Percentiles rank a stretch among this genome's conserved stretches.
Evolutionary conservation across 441 rosid genomes (phyloP).

Genomic region (Erysimum cheiri): DNA sequence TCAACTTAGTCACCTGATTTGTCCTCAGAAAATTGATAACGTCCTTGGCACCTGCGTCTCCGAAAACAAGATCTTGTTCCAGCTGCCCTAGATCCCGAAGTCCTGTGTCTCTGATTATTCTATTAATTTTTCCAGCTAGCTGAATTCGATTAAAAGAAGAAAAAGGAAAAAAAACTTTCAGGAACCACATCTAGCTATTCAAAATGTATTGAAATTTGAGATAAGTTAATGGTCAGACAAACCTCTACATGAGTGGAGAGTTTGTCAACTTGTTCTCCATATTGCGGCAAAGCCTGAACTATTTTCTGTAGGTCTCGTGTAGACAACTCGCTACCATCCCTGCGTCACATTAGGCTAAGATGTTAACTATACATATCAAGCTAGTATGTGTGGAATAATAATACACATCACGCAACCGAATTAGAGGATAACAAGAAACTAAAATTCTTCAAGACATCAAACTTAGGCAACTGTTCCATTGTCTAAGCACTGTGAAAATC

Average conservation of each 20-base stretch:
- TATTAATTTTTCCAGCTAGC: constrained; percentile 77
- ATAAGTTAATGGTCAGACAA: constrained; percentile 31
- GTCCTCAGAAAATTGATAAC: constrained; percentile 66
- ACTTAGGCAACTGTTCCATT: not conserved
- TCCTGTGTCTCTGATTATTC: constrained; percentile 57
- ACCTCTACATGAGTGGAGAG: constrained; percentile 82
- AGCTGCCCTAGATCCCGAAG: constrained; percentile 77
- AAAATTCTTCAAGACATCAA: not conserved
- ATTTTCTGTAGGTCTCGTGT: constrained; percentile 78
- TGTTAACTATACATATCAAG: constrained; percentile 23
- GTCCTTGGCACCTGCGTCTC: constrained; percentile 75
- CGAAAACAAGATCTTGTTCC: constrained; percentile 85
- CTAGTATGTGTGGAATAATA: not conserved
- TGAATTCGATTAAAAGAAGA: constrained; percentile 32
- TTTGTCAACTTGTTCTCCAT: constrained; percentile 66
- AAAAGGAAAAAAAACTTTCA: not conserved
- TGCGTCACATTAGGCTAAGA: constrained; percentile 38
- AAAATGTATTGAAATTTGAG: not conserved
- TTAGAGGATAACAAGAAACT: constrained; percentile 3
- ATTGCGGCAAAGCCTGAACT: constrained; percentile 78
- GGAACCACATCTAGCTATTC: constrained; percentile 24
- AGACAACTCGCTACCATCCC: constrained; percentile 72
- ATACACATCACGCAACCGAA: constrained; percentile 5
- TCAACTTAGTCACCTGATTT: constrained; percentile 48
- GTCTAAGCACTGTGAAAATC: not conserved